These are phyloP conservation scores for Pisolithus tinctorius DNA, from an alignment of 768 basidiomycete genomes.

Conservation along the genomic window DNA sequence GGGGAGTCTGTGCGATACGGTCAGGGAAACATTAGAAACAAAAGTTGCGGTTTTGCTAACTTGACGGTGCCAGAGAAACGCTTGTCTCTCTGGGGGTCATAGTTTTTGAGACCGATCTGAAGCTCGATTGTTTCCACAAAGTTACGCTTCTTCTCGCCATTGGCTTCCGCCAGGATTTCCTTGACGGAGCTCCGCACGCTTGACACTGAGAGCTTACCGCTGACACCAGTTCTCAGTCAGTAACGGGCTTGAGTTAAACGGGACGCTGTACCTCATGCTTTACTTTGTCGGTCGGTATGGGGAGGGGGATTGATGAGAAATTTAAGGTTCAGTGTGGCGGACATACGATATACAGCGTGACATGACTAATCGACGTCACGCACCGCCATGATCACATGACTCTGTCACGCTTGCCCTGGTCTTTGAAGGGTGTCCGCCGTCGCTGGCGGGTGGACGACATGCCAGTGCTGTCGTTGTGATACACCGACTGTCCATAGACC, in stretches of 20 bases:
- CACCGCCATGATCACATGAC: constrained; percentile 10
- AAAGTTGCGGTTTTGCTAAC: constrained; percentile 35
- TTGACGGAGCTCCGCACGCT: constrained; percentile 99
- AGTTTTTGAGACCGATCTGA: constrained; percentile 97
- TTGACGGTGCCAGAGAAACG: constrained; percentile 99
- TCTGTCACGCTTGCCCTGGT: constrained; percentile 6
- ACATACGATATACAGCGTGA: constrained; percentile 29
- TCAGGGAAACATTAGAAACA: not conserved
- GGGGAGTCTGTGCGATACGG: constrained; percentile 58
- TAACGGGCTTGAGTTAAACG: not conserved
- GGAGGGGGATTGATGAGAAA: constrained; percentile 15
- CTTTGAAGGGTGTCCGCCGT: not conserved
- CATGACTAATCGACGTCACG: constrained; percentile 20
- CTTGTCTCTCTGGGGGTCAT: constrained; percentile 99
- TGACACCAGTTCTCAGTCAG: constrained; percentile 12
- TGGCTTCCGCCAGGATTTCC: constrained; percentile 79
- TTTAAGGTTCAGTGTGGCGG: constrained; percentile 28
- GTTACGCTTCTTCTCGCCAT: constrained; percentile 86
- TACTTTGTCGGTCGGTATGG: constrained; percentile 11
- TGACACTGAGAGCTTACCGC: constrained; percentile 93
- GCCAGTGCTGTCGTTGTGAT: no score
- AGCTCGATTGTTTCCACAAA: constrained; percentile 96
- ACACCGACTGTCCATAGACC: no score
- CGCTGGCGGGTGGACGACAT: not conserved
- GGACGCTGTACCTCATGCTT: constrained; percentile 26